Evolutionary conservation across 306 rosid genomes (phyloP), one percentile per base, ranked within the genome.

Genomic region (Sophora flavescens): DNA sequence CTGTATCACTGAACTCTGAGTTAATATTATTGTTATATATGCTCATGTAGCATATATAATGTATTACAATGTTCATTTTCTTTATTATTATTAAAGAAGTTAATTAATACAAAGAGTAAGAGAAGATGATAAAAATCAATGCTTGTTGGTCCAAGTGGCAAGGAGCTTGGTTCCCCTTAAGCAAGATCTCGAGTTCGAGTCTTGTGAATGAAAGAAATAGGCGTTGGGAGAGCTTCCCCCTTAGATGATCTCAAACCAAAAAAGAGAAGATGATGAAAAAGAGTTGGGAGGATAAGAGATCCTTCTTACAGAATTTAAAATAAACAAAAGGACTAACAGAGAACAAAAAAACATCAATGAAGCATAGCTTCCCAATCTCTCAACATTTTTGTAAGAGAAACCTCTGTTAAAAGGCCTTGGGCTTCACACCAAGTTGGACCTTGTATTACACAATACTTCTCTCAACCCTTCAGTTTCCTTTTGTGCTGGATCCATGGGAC

Each of bases 401-500:
- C 50, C 13, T 4, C 50, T 44, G 50, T 44, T 9, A 44, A 39
- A 39, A 4, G 14, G 10, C 48, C 13, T 9, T 44, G 14, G 48
- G 48, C 13, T 44, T 44, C 10, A 9, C 48, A 44, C 48, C 48
- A 44, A 44, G 50, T 3, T 44, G 50, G 48, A 44, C 50, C 50
- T 6, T 35, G 39, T 35, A 68, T 53, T 71, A 48, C 45, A 51
- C 4, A 62, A 54, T 75, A 60, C 68, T 62, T 60, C 60, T 48
- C 74, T 12, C 72, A 45, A 52, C 48, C 66, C 71, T 18, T 68
- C 28, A 8, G 36, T 63, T 86, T 62, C 22, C 17, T 41, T 72
- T 82, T 62, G 54, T 57, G 74, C 44, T 66, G 68, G 59, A 77
- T 50, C 62, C 15, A 18, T 74, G 73, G 57, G 18, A 6, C 3